Base-by-base conservation (phyloP, 202 grass and related monocot species). In the Zizania palustris region DNA sequence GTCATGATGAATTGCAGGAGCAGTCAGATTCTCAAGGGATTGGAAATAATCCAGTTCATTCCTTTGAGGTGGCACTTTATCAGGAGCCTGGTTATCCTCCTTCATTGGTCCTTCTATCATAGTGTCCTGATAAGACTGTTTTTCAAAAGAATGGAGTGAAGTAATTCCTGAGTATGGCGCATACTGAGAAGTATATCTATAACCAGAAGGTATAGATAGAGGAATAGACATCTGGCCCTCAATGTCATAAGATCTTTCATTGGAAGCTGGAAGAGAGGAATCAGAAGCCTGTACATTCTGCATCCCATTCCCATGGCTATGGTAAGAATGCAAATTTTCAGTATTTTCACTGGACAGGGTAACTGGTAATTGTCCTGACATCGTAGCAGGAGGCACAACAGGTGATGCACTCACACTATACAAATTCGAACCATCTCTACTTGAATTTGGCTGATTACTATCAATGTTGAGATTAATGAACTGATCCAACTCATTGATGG, bases 391-490 rank as follows among this genome's bases (percentile, higher is more conserved):
- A 78, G 82, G 57, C 43, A 70, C 15, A 6, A 74, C 51, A 75
- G 76, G 53, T 65, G 79, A 33, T n/a, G 65, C 60, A 79, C 43
- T 71, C 78, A 81, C 35, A 43, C 63, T 33, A 74, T 83, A 69
- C 72, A 79, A 93, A 70, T 72, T 80, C 65, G 84, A 72, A 54
- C 39, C 2, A 21, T 85, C 81, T 75, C 75, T 67, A 78, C 79
- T 85, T 45, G 73, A 65, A 65, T 87, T 83, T 44, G 57, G 55
- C 34, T 68, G 78, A 19, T 85, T 74, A 48, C 64, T 74, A 73
- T 90, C 85, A 51, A 63, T 33, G 82, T 85, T 87, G 77, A 91
- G 85, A 81, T 87, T 90, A 76, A 96, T 60, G 45, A 91, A 96
- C 80, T 96, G 87, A 55, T 92, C 87, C 14, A 85, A 66, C 61